Base-by-base conservation (phyloP, 768 basidiomycete genomes). In the Filobasidium floriforme region DNA sequence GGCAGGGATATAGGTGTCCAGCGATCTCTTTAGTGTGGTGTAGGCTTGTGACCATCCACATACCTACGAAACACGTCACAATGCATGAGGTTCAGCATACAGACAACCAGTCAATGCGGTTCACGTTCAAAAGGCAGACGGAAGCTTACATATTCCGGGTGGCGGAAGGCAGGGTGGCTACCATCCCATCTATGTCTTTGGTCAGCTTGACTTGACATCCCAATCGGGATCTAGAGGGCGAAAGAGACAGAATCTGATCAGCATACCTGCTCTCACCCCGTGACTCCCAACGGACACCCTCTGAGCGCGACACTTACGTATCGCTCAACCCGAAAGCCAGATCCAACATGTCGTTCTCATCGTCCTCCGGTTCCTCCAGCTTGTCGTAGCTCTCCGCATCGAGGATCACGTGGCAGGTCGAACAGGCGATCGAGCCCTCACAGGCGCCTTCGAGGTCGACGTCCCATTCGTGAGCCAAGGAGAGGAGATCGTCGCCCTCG, bases 381-480 rank as follows among this genome's bases (percentile, higher is more conserved):
- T 84, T 76, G 77, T 97, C 90, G 76, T 92, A 97, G 67, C 87
- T 82, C 73, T 92, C 87, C 24, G 84, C 84, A 28, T 86, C 82
- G 62, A 93, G 82, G 66, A 99, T 90, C 64, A 98, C 85, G 77
- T 99, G 94, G 77, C 94, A 99, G 24, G 94, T 99, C 15, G 94
- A 97, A 76, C 94, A 99, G 18, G 94, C 94, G 59, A 96, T 85
- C 0, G 92, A 94, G 46, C 91, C 89, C 81, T 98, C 94, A 78
- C 96, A 99, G 29, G 94, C 94, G 65, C 93, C 93, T 82, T 98
- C 94, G 22, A 97, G 82, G 76, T 98, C 94, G 63, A 99, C 85
- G 72, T 98, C 94, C 74, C 94, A 86, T 77, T 96, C 93, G 73
- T 96, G 92, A 6, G 93, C 92, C 63, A 99, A 82, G 26, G 87